Evolutionary conservation across 192 early-diverging fungal genomes (phyloP), one percentile per base, ranked within the genome.

Genomic region (Glomus cerebriforme): DNA sequence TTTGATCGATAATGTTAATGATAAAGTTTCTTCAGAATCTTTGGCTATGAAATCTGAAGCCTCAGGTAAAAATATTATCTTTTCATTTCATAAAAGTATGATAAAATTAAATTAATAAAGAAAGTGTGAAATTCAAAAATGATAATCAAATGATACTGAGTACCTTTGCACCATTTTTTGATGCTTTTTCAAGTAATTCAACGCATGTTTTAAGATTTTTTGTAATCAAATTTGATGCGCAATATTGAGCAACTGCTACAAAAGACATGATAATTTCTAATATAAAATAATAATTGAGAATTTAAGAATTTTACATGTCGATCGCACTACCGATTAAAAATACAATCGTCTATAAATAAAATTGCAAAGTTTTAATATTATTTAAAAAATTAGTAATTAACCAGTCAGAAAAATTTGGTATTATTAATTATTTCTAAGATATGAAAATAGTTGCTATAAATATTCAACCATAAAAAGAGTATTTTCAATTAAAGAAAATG

Each of bases 51-150:
- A 96, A 83, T 96, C 95, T 34, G 91, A 92, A 37, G 93, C 90
- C 74, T 96, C 95, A 1, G 95, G 95, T 26, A 96, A 82, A 83
- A 95, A 95, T 32, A 95, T 79, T 84, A 93, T 90, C 88, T 91
- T 74, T 27, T 13, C 59, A 26, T 15, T 62, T 24, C 58, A 49
- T 71, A 15, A 35, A 19, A 65, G 15, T 35, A 6, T 24, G n/a
- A 10, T 60, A n/a, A 24, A 62, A 62, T 62, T 26, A 3, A 65
- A 32, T 32, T 7, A 39, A 22, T 62, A 43, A 32, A 27, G 13
- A 79, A 39, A 68, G 54, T 29, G 3, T 39, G 29, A 37, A 80
- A n/a, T 49, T 17, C 2, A 31, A 13, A 26, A 13, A 7, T 17
- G 3, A 3, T 45, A 9, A 22, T 64, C 32, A 17, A 58, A 15